Percentiles rank a stretch among this genome's conserved stretches.
Evolutionary conservation across 192 early-diverging fungal species (phyloP).

Genomic region (Geranomyces michiganensis): DNA sequence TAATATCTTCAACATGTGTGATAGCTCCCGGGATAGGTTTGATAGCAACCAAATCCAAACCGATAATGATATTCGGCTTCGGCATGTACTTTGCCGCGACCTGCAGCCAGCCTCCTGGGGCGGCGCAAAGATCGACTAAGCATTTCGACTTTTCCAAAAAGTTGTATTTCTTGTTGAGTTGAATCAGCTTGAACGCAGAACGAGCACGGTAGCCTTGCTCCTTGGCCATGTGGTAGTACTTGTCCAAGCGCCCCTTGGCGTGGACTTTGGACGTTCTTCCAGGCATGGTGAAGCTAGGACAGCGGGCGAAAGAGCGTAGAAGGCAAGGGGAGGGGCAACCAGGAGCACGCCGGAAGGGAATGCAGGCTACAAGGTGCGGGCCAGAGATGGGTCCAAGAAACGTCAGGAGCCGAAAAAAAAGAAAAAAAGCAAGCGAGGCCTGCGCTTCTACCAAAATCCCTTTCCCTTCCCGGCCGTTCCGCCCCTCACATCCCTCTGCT

Average conservation of each 20-base stretch:
- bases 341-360: too few relatives aligned
- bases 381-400: too few relatives aligned
- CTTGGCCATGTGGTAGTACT: conserved; percentile 99
- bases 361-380: too few relatives aligned
- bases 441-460: too few relatives aligned
- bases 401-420: too few relatives aligned
- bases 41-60: conserved; percentile 93
- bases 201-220: conserved; percentile 98
- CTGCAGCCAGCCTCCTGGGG: conserved; percentile 98
- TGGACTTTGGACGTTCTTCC: conserved; percentile 54
- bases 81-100: conserved; percentile 99
- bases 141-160: conserved; percentile 87
- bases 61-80: conserved; percentile 88
- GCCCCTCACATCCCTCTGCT: too few relatives aligned
- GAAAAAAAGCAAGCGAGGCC: too few relatives aligned
- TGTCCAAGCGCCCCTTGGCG: conserved; percentile 94
- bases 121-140: conserved; percentile 96
- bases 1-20: conserved; percentile 96
- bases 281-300: too few relatives aligned
- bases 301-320: too few relatives aligned
- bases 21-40: conserved; percentile 95
- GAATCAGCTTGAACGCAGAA: conserved; percentile 99
- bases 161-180: conserved; percentile 99
- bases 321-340: too few relatives aligned
- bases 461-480: too few relatives aligned